Conservation (phyloP, 441 rosid species). For the Euphorbia corollata region DNA sequence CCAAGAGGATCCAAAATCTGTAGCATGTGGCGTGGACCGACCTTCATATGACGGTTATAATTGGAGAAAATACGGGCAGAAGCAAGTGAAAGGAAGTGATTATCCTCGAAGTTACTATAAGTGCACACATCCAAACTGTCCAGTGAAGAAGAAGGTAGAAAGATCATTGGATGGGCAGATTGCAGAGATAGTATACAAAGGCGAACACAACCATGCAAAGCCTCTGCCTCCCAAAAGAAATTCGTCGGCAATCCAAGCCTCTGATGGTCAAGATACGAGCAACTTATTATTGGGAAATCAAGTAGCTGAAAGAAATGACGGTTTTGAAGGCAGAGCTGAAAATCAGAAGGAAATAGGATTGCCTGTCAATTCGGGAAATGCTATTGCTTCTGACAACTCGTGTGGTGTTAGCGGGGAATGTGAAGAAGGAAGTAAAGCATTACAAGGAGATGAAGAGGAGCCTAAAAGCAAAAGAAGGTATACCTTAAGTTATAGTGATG, state of each 20-base stretch:
- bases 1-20: slow-evolving; percentile 37
- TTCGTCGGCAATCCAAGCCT: slow-evolving; percentile 31
- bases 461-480: slow-evolving; percentile 68
- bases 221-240: slow-evolving; percentile 53
- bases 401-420: slow-evolving; percentile 52
- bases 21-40: slow-evolving; percentile 34
- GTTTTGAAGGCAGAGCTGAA: slow-evolving; percentile 38
- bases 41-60: slow-evolving; percentile 87
- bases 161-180: slow-evolving; percentile 76
- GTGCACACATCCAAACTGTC: slow-evolving; percentile 83
- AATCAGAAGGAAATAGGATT: slow-evolving; percentile 41
- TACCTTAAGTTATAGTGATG: not conserved
- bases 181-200: slow-evolving; percentile 86
- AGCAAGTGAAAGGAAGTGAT: slow-evolving; percentile 95
- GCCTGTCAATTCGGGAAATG: slow-evolving; percentile 27
- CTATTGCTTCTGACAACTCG: slow-evolving; percentile 50
- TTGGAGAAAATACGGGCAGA: slow-evolving; percentile 96
- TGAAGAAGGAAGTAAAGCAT: slow-evolving; percentile 48
- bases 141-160: slow-evolving; percentile 88
- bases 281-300: slow-evolving; percentile 29
- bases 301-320: slow-evolving; percentile 36
- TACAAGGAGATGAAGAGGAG: slow-evolving; percentile 50
- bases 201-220: slow-evolving; percentile 79
- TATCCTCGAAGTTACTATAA: slow-evolving; percentile 87
- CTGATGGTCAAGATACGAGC: slow-evolving; percentile 35